Evolutionary conservation across 192 early-diverging fungal species (phyloP), one percentile per base, ranked within the genome.

Genomic region (Entomortierella lignicola): DNA sequence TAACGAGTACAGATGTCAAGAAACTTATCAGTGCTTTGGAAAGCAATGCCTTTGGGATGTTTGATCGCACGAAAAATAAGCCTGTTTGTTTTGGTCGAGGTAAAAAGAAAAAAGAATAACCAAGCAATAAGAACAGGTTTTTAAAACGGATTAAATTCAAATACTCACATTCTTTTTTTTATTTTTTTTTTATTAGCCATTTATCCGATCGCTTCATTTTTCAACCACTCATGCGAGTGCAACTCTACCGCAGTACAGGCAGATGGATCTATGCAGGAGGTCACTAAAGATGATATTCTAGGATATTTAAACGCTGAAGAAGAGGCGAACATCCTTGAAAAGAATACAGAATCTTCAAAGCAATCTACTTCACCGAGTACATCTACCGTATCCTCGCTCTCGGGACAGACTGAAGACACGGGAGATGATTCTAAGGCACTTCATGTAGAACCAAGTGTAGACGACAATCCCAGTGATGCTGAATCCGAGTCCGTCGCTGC

Each of bases 21-120:
- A 70, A 85, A 55, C 51, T 92, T 61, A 82, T 91, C 51, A 87
- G 85, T 30, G 58, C 69, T 21, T 81, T 92, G 43, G 92, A 93
- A 60, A 87, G 85, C 63, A 93, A 92, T 77, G 89, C 88, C 1
- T 93, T 93, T 82, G 92, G 92, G 4, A 69, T 93, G 50, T 92
- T 83, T 84, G 72, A 82, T 55, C 60, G 69, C 8, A 56, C 83
- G 8, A 81, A 72, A 29, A 80, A 59, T 23, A 80, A 72, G 20
- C 54, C 55, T 20, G 43, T 82, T 43, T 82, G 81, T 57, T 84
- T 84, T 52, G 85, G 85, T 21, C 71, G 85, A 82, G 85, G 85
- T 84, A 73, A 61, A 13, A 30, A 25, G n/a, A n/a, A n/a, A n/a
- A n/a, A n/a, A n/a, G n/a, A n/a, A n/a, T n/a, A n/a, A n/a, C n/a